A percentile compares a stretch with the other conserved stretches of the same genome.
Evolutionary conservation across 176 grass and related monocot species (phyloP).

Genomic region (maize (Zea mays)): DNA sequence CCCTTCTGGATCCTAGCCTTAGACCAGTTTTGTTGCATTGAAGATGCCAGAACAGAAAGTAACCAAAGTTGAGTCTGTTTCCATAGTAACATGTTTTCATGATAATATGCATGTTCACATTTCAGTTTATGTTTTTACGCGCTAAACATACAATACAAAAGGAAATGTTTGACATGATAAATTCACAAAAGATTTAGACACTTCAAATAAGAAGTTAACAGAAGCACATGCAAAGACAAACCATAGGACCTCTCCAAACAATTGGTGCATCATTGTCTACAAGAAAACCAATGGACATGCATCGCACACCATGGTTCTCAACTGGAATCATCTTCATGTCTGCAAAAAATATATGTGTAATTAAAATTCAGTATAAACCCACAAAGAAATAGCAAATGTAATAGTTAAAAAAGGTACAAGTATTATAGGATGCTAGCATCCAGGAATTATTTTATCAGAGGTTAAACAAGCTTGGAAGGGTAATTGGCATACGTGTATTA

Average conservation of each 20-base stretch:
- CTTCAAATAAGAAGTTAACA: conserved; percentile 16
- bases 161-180: background rate
- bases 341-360: conserved; percentile 32
- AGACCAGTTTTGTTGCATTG: background rate
- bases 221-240: conserved; percentile 57
- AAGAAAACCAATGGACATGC: conserved; percentile 98
- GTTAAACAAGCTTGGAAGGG: background rate
- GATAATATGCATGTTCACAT: no score
- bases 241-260: conserved; percentile 99
- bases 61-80: background rate
- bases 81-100: no score
- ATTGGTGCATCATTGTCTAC: conserved; percentile 90
- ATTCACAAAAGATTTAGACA: background rate
- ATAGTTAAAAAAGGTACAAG: background rate
- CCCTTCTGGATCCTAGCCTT: background rate
- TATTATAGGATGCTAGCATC: background rate
- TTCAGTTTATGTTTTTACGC: background rate
- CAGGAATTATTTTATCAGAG: background rate
- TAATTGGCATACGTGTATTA: background rate
- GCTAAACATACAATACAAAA: conserved; percentile 9
- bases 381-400: background rate
- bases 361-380: background rate
- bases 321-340: conserved; percentile 97
- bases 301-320: conserved; percentile 81
- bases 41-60: conserved; percentile 14